Conservation (phyloP, 352 stramenopile genomes). For the Phytophthora sp. region DNA sequence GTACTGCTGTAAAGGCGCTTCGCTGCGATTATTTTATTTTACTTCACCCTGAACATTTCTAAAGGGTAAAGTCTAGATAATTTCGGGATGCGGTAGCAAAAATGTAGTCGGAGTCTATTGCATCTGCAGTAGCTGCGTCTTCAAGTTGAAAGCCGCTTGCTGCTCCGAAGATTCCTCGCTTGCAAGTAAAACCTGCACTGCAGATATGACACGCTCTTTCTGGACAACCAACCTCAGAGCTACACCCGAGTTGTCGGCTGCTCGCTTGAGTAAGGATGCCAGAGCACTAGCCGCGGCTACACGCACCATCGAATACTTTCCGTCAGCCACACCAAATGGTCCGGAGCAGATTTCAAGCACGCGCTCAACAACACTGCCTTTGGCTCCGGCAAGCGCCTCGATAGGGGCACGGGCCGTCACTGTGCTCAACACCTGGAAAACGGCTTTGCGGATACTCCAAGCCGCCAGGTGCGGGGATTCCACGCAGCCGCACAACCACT, state of each 20-base stretch:
- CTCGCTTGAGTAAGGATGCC: slow-evolving; percentile 46
- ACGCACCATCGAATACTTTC: slow-evolving; percentile 77
- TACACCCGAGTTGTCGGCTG: slow-evolving; percentile 34
- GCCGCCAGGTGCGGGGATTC: slow-evolving; percentile 46
- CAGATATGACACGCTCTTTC: slow-evolving; percentile 46
- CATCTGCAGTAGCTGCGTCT: slow-evolving; percentile 47
- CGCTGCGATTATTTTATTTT: no score
- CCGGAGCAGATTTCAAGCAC: slow-evolving; percentile 57
- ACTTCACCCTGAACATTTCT: no score
- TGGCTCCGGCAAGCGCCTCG: slow-evolving; percentile 6
- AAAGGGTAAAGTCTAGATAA: no score
- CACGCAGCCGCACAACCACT: slow-evolving; percentile 59
- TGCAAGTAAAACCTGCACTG: slow-evolving; percentile 47
- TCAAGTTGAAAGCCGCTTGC: slow-evolving; percentile 56
- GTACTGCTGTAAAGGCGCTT: no score
- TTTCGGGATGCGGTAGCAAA: no score
- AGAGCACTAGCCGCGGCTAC: slow-evolving; percentile 61
- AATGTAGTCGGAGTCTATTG: no score
- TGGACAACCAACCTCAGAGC: slow-evolving; percentile 55
- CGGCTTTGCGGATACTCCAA: slow-evolving; percentile 72
- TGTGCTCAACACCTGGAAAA: slow-evolving; percentile 47
- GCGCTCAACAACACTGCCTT: slow-evolving; percentile 33
- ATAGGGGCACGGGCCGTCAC: slow-evolving; percentile 43
- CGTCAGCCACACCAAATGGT: slow-evolving; percentile 60
- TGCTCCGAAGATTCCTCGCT: slow-evolving; percentile 73